Evolutionary conservation across 768 basidiomycete species (phyloP).

Genomic region (Auriculariales sp.): DNA sequence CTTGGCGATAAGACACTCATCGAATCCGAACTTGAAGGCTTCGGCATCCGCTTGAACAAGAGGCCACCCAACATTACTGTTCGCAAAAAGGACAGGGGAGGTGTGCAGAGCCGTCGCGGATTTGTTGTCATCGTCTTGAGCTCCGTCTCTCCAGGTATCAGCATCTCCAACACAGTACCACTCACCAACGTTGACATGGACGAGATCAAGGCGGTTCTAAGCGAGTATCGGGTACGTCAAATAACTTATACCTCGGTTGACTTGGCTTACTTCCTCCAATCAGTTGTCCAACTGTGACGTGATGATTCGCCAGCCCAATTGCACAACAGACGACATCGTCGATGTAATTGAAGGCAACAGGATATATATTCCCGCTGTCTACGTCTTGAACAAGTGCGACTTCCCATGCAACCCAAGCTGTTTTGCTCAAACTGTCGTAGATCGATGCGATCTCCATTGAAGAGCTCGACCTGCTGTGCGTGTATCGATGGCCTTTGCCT

Average conservation of each 20-base stretch:
- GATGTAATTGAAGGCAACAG: slow-evolving; percentile 97
- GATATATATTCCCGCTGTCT: slow-evolving; percentile 87
- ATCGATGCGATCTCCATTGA: slow-evolving; percentile 98
- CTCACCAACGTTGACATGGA: slow-evolving; percentile 91
- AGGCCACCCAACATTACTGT: slow-evolving; percentile 77
- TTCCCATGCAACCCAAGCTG: no score
- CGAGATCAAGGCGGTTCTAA: slow-evolving; percentile 88
- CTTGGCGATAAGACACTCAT: slow-evolving; percentile 88
- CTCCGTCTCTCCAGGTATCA: no score
- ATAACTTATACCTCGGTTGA: not conserved
- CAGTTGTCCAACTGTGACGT: slow-evolving; percentile 63
- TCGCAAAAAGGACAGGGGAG: slow-evolving; percentile 75
- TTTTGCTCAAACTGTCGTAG: no score
- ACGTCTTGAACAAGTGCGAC: slow-evolving; percentile 72
- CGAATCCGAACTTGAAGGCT: slow-evolving; percentile 90
- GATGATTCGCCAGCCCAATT: slow-evolving; percentile 81
- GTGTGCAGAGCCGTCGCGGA: no score
- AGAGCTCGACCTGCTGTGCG: slow-evolving; percentile 80
- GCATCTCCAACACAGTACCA: slow-evolving; percentile 93
- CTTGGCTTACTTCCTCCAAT: not conserved
- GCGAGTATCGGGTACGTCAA: slow-evolving; percentile 69
- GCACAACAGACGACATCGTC: slow-evolving; percentile 89
- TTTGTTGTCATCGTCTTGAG: no score
- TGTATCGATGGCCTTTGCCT: slow-evolving; percentile 7
- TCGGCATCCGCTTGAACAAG: slow-evolving; percentile 94